Evolutionary conservation across 306 rosid species (phyloP), one percentile per base, ranked within the genome.

Genomic region (Senna siamea): DNA sequence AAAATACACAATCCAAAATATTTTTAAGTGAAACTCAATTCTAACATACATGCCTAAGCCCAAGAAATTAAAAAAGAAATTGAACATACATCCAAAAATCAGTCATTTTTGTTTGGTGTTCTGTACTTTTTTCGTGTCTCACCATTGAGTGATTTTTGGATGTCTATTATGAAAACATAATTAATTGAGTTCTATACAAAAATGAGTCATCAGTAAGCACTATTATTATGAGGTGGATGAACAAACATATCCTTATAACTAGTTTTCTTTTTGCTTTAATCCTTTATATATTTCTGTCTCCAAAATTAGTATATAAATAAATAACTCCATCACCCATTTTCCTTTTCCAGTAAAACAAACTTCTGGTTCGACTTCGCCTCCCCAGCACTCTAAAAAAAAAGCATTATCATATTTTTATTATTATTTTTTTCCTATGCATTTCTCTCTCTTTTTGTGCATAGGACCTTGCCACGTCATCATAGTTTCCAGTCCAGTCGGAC

Each of bases 401-500:
- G 7, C 0, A 14, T 13, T 3, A 37, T 37, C 2, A 37, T 37
- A 32, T 32, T 32, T 5, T 32, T 32, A 32, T 4, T 37, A 37
- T 7, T 5, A 37, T 37, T 2, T 1, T 37, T 5, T 37, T 37
- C 40, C 4, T 37, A 5, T 32, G 37, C 37, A 28, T 15, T 2
- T 8, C 8, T 28, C 7, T n/a, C 18, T 35, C n/a, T 17, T 9
- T 35, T 4, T n/a, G 0, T 38, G n/a, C 9, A 6, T 10, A 3
- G 30, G 15, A 5, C 2, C 2, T 17, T 13, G 61, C 86, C 82
- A 81, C 41, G 64, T 81, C 80, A 79, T 73, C 82, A 78, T 10
- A 77, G 86, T 86, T 88, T 92, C 99, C 99, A 95, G 57, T 95
- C 99, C 35, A 95, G 84, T 14, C 98, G 73, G 77, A 95, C 99